Evolutionary conservation across 768 basidiomycete species (phyloP).

Genomic region (Mycena polygramma): DNA sequence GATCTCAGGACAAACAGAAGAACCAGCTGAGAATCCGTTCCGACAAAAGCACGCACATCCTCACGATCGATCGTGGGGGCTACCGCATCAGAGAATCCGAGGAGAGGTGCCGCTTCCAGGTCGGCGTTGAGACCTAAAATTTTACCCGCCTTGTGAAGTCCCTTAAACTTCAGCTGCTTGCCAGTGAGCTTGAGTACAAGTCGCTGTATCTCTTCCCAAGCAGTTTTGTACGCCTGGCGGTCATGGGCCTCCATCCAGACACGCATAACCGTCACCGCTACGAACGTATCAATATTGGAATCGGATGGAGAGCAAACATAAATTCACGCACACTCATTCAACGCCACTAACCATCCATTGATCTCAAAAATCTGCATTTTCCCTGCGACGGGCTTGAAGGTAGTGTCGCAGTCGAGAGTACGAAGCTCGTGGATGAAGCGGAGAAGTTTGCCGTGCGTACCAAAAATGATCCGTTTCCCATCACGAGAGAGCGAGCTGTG

Average conservation of each 20-base stretch:
- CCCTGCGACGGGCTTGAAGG: constrained; percentile 25
- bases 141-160: constrained; percentile 23
- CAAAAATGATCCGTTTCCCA: constrained; percentile 27
- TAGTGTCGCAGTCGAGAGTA: constrained; percentile 33
- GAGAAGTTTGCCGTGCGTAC: constrained; percentile 20
- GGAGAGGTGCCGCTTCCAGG: constrained; percentile 32
- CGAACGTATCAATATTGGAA: neutral
- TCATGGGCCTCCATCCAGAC: constrained; percentile 32
- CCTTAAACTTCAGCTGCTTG: constrained; percentile 16
- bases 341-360: constrained; percentile 22
- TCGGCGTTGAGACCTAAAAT: constrained; percentile 30
- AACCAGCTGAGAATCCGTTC: constrained; percentile 2
- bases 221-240: constrained; percentile 13
- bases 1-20: constrained; percentile 20
- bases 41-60: constrained; percentile 4
- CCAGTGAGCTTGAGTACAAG: constrained; percentile 26
- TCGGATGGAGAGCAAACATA: neutral
- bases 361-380: constrained; percentile 31
- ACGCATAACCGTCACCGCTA: constrained; percentile 31
- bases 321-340: constrained; percentile 25
- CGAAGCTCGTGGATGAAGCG: constrained; percentile 24
- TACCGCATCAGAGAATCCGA: constrained; percentile 28
- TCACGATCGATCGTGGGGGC: constrained; percentile 15
- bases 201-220: constrained; percentile 31
- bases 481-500: constrained; percentile 30